These are phyloP conservation scores for Dalbergia cultrata DNA, from an alignment of 306 rosid species.

Conservation along the genomic window DNA sequence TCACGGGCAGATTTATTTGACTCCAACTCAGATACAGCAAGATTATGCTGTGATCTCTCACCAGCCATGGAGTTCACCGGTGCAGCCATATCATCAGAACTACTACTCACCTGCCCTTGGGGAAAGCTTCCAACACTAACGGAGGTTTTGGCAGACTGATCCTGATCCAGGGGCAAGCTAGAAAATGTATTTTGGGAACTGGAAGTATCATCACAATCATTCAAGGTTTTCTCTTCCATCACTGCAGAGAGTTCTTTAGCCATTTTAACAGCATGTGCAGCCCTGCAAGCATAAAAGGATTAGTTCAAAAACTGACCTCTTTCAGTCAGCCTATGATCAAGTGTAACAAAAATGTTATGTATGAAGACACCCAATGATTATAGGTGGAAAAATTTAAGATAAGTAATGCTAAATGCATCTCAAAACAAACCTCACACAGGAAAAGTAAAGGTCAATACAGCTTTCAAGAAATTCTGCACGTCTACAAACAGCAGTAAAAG, in stretches of 20 bases:
- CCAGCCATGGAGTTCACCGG: constrained; percentile 53
- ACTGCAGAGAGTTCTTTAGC: constrained; percentile 90
- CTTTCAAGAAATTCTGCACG: constrained; percentile 95
- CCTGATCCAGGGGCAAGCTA: constrained; percentile 88
- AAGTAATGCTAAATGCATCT: constrained; percentile 25
- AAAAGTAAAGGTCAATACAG: constrained; percentile 93
- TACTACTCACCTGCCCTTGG: constrained; percentile 85
- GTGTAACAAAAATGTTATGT: neutral
- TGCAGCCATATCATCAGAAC: constrained; percentile 80
- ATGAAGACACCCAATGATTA: constrained; percentile 26
- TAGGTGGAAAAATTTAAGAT: constrained; percentile 14
- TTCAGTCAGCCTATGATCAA: constrained; percentile 15
- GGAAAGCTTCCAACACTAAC: constrained; percentile 96
- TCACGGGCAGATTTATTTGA: constrained; percentile 58
- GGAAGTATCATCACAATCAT: constrained; percentile 81
- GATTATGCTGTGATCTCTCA: constrained; percentile 60
- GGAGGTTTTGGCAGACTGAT: constrained; percentile 85
- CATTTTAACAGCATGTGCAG: constrained; percentile 93
- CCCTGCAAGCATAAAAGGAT: constrained; percentile 66
- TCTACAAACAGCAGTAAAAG: constrained; percentile 88
- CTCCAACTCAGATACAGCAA: constrained; percentile 53
- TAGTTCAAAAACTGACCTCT: constrained; percentile 30
- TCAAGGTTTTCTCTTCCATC: constrained; percentile 78
- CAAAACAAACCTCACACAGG: constrained; percentile 90
- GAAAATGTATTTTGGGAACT: constrained; percentile 94